Conservation (phyloP, 2,329 filamentous ascomycete genomes). For the Fonsecaea multimorphosa region DNA sequence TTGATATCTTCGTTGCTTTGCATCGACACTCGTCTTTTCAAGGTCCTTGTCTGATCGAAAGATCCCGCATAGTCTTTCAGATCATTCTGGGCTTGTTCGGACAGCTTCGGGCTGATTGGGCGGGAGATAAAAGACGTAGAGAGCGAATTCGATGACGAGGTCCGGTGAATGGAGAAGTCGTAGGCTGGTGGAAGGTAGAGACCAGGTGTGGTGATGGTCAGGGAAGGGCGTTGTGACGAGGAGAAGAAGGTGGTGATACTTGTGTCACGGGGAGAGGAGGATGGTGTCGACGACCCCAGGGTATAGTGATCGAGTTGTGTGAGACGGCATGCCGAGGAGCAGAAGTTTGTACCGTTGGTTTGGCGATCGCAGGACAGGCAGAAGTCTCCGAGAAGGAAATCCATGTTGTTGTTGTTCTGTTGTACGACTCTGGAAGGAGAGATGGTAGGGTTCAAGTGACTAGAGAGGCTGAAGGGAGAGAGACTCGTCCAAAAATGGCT, state of each 20-base stretch:
- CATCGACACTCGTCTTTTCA: conserved; percentile 46
- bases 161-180: conserved; percentile 68
- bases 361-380: conserved; percentile 94
- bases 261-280: conserved; percentile 43
- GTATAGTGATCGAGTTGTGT: conserved; percentile 73
- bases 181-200: conserved; percentile 77
- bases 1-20: conserved; percentile 37
- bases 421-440: conserved; percentile 21
- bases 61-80: conserved; percentile 84
- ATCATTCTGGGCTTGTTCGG: conserved; percentile 77
- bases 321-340: conserved; percentile 87
- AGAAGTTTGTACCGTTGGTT: conserved; percentile 81
- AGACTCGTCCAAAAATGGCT: conserved; percentile 1
- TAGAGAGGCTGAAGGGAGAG: conserved; percentile 10
- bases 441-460: conserved; percentile 15
- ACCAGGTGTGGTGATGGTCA: conserved; percentile 49
- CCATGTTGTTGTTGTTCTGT: conserved; percentile 59
- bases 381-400: conserved; percentile 73
- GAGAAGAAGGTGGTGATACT: conserved; percentile 54
- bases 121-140: conserved; percentile 53
- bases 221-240: conserved; percentile 18
- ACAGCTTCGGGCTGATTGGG: conserved; percentile 77
- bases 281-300: conserved; percentile 45
- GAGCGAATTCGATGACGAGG: conserved; percentile 46
- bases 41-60: conserved; percentile 77